Evolutionary conservation across 2,329 filamentous ascomycete genomes (phyloP).

Genomic region (Hymenoscyphus fructigenus): DNA sequence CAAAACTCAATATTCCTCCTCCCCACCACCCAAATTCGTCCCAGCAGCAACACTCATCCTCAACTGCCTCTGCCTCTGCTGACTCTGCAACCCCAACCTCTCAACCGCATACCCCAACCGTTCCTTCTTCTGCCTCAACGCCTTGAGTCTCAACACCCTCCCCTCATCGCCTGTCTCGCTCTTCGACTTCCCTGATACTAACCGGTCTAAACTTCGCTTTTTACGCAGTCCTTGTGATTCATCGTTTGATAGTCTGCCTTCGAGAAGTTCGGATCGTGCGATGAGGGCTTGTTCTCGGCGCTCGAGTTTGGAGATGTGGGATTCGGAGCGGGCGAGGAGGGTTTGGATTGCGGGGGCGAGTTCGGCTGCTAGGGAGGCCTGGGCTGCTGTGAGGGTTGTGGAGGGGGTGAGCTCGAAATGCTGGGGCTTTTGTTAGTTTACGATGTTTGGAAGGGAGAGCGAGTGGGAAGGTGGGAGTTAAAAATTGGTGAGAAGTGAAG

Average conservation of each 20-base stretch:
- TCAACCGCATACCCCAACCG: conserved; percentile 69
- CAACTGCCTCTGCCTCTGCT: conserved; percentile 67
- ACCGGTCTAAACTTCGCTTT: conserved; percentile 42
- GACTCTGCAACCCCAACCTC: conserved; percentile 64
- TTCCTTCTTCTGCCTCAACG: conserved; percentile 68
- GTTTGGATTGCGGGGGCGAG: conserved; percentile 70
- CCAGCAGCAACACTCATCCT: conserved; percentile 68
- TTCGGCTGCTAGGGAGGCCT: conserved; percentile 64
- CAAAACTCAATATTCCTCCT: neutral
- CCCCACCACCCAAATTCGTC: conserved; percentile 3
- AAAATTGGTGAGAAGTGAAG: no score
- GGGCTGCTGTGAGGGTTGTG: conserved; percentile 61
- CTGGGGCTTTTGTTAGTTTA: conserved; percentile 39
- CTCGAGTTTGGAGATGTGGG: conserved; percentile 64
- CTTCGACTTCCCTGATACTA: conserved; percentile 28
- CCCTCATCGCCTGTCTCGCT: conserved; percentile 23
- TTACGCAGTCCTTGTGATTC: conserved; percentile 36
- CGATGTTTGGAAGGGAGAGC: neutral
- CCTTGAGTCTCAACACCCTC: conserved; percentile 50
- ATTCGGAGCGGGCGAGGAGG: conserved; percentile 60
- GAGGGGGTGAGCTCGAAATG: conserved; percentile 74
- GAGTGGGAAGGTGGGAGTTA: neutral
- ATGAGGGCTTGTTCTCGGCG: conserved; percentile 64
- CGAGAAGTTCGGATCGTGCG: conserved; percentile 65
- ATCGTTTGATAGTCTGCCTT: conserved; percentile 56